Evolutionary conservation across 169 alveolate genomes (phyloP), one percentile per base, ranked within the genome.

Genomic region (Cryptosporidium viatorum): DNA sequence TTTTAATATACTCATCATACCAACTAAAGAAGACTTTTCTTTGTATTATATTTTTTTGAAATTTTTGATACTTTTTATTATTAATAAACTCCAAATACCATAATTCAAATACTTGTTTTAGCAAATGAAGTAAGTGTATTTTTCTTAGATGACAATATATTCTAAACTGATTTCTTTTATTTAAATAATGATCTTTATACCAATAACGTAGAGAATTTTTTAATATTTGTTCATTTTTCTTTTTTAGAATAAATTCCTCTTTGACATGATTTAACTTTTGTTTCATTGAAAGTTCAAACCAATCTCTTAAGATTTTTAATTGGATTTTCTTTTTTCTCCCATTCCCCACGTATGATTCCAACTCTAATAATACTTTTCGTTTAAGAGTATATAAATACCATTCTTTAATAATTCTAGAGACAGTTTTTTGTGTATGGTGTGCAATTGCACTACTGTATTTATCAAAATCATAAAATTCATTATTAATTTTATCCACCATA

Each of bases 331-430:
- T 59, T 3, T 3, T 48, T 59, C 21, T 37, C 6, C 14, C 39
- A 65, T 48, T 45, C 33, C 68, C 43, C 45, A 80, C 43, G 37
- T 80, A 80, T 7, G 51, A 31, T 14, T 80, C 89, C 31, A 80
- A 37, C 45, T 59, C 80, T 16, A 43, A 9, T 33, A 62, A 33
- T 80, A 65, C 62, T 45, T 59, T 80, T 26, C 37, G 48, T 45
- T 65, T 80, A 2, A 80, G 7, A 5, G 75, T 80, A 45, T 62
- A 80, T 7, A 80, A 31, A 41, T 80, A 80, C 89, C 89, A 80
- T 65, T 80, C 89, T 65, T 41, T 80, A 26, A 80, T 65, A 14
- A 80, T 58, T 33, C 26, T 80, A 37, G 80, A 62, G 31, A 43
- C 89, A 0, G 89, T 80, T 65, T 23, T 80, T 62, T 37, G 62